Percentiles rank a stretch among this genome's conserved stretches.
phyloP scores from a whole-genome alignment of 768 basidiomycete species.

The Gloeopeniophorella convolvens region DNA sequence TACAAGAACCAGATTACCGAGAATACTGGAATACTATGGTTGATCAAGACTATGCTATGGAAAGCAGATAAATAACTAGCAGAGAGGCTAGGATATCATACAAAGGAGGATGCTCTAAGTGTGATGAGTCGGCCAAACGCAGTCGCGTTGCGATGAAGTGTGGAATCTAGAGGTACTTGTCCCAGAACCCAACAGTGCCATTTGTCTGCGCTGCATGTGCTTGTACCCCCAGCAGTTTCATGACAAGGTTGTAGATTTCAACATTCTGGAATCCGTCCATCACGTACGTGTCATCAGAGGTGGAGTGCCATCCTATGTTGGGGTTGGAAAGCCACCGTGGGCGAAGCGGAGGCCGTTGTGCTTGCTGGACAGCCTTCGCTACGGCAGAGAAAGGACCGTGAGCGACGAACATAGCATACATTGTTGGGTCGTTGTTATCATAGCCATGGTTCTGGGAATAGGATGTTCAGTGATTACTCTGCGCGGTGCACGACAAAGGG shows the following conservation, averaged over 20 bases:
- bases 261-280: slow-evolving; percentile 84
- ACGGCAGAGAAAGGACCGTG: slow-evolving; percentile 81
- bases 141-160: neutral
- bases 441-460: slow-evolving; percentile 76
- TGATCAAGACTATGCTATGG: no score
- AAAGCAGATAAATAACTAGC: no score
- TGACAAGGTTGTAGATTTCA: slow-evolving; percentile 77
- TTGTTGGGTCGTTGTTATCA: slow-evolving; percentile 67
- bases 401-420: slow-evolving; percentile 89
- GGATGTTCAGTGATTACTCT: neutral
- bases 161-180: slow-evolving; percentile 50
- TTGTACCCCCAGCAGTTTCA: slow-evolving; percentile 65
- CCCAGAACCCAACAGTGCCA: slow-evolving; percentile 81
- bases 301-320: slow-evolving; percentile 61
- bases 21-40: no score
- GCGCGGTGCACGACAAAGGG: neutral
- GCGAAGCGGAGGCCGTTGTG: slow-evolving; percentile 13
- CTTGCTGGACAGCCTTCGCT: slow-evolving; percentile 51
- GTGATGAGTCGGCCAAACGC: neutral
- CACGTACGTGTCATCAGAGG: slow-evolving; percentile 55
- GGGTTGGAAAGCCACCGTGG: slow-evolving; percentile 26
- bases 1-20: no score
- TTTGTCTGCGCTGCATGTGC: slow-evolving; percentile 55
- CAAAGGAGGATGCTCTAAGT: no score
- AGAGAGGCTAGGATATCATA: no score